These are phyloP conservation scores for Basidioascus undulatus DNA, from an alignment of 768 basidiomycete species.

Conservation along the genomic window DNA sequence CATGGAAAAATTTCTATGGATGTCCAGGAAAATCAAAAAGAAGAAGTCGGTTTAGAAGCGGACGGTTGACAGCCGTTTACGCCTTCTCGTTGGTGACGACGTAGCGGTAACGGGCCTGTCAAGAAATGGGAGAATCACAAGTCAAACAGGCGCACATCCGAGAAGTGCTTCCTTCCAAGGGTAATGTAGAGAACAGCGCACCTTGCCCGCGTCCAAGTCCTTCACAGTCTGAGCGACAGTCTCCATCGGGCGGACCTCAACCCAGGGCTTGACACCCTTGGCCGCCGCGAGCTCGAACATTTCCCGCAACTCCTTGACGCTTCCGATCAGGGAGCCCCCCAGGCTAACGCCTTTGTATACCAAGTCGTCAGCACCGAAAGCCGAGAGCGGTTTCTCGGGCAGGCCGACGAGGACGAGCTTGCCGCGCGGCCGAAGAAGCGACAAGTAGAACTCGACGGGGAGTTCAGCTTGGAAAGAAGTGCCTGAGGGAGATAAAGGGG, in stretches of 20 bases:
- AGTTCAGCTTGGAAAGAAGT: conserved; percentile 17
- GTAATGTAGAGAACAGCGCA: conserved; percentile 8
- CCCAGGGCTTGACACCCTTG: conserved; percentile 28
- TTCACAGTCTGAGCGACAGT: conserved; percentile 14
- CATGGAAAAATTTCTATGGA: too few relatives aligned
- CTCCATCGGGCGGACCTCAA: conserved; percentile 9
- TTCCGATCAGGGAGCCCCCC: conserved; percentile 26
- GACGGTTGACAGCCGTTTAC: too few relatives aligned
- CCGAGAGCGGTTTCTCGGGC: conserved; percentile 23
- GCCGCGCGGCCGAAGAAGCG: conserved; percentile 29
- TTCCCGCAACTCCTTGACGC: conserved; percentile 29
- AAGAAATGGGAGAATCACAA: conserved; percentile 26
- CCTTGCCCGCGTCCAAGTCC: conserved; percentile 17
- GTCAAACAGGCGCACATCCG: conserved; percentile 23
- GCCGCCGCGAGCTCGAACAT: conserved; percentile 34
- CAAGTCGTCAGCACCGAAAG: conserved; percentile 7
- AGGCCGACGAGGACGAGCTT: conserved; percentile 32
- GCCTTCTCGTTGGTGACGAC: conserved; percentile 20
- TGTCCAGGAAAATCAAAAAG: too few relatives aligned
- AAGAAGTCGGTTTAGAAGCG: too few relatives aligned
- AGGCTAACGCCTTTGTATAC: conserved; percentile 12
- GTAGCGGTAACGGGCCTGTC: conserved; percentile 28
- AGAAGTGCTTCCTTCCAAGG: too few relatives aligned
- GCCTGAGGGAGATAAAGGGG: too few relatives aligned
- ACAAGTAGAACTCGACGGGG: conserved; percentile 30